Base-by-base conservation (phyloP, 164 flowering plant genomes). In the Magnolia kwangsiensis region DNA sequence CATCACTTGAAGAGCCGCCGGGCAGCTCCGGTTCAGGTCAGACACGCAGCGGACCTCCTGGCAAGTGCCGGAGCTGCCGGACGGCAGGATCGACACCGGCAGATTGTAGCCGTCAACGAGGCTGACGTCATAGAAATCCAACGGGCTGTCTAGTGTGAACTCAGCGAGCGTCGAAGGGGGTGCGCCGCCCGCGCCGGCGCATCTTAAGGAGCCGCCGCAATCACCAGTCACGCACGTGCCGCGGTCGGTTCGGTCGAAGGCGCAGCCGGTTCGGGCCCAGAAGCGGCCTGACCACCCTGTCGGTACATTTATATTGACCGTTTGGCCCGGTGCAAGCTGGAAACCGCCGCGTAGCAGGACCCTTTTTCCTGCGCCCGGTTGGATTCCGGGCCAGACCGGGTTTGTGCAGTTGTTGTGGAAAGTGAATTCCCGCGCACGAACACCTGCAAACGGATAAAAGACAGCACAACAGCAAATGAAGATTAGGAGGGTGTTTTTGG, bases 101-200 rank as follows among this genome's bases (percentile, higher is more conserved):
- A 94, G 20, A 65, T 94, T 94, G 86, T 88, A 94, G 16, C 98
- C 98, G 71, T 94, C 98, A 1, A 94, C 98, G 3, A 92, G 87
- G 85, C 96, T 90, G 16, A 91, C 96, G 78, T 92, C 97, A 50
- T 91, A 94, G 76, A 91, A 91, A 74, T 92, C 97, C 75, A 74
- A 83, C 11, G 18, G 18, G 16, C 88, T 77, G 18, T 86, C 88
- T 58, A 90, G 75, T 0, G 90, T 87, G 89, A 91, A 90, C 74
- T 91, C 92, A 0, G 92, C 96, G 0, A 91, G 82, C 3, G 93
- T 89, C 0, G 89, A 88, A 0, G 93, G 96, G 0, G 92, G 92
- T 61, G 71, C 64, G 0, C 90, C 92, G 2, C 88, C 89, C 7
- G 78, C 72, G 7, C 93, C 93, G 23, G 79, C 83, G 87, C 95